Evolutionary conservation across 108 stramenopile species (phyloP), one percentile per base, ranked within the genome.

Genomic region (Pseudonitzschia multistriata): DNA sequence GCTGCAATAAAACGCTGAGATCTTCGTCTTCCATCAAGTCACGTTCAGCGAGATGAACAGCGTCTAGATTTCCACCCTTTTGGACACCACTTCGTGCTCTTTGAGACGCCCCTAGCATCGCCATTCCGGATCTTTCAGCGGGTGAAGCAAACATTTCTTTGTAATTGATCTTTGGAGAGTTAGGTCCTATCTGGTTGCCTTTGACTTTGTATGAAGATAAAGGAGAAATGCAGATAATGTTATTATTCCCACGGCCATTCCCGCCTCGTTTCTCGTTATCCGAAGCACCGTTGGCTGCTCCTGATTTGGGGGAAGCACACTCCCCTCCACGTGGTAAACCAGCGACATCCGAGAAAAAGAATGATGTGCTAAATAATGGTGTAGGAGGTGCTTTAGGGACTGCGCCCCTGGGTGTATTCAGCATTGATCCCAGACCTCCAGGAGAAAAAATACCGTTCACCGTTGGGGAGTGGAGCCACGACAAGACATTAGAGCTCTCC

Each of bases 221-320:
- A 2, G 92, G 92, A 25, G 92, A 93, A 54, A 93, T 89, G 49
- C 87, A 89, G 66, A 93, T 93, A 74, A 93, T 93, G 67, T 77
- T 89, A 25, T 77, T 74, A 29, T 68, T 34, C 8, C 73, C 69
- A 25, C 70, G 33, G 40, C 42, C 40, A 35, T 59, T 59, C 13
- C 31, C 57, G 13, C 57, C 17, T 13, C n/a, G 57, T 30, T 59
- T 59, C 7, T 29, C 57, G 3, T 29, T 35, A n/a, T 59, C 57
- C 13, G 57, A 59, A 34, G 33, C 57, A 30, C 27, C 27, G n/a
- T 28, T 55, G 24, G 57, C 57, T 10, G 33, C 34, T 33, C 29
- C 35, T 33, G 70, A 73, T 57, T 74, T 75, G 21, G 86, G 80
- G 0, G 78, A 71, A 27, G 70, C 39, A 42, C 40, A 59, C 4